Evolutionary conservation across 2,329 filamentous ascomycete genomes (phyloP), one percentile per base, ranked within the genome.

Genomic region (Arachnomyces sp.): DNA sequence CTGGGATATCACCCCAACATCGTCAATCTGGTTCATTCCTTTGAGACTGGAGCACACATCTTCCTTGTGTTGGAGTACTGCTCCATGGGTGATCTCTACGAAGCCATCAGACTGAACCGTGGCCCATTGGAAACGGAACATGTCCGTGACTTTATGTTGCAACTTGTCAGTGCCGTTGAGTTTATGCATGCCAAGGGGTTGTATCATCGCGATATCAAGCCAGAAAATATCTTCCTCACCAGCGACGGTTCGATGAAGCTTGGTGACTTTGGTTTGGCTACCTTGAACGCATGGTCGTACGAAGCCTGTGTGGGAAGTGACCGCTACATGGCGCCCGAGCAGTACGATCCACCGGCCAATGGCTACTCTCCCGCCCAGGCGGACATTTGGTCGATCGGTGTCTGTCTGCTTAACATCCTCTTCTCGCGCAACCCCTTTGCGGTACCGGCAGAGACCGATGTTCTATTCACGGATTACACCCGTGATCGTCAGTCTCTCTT

Each of bases 251-350:
- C 82, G 30, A 85, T 96, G 84, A 98, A 98, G 70, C 80, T 98
- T 28, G 92, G 92, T 56, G 92, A 98, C 65, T 95, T 96, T 61
- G 92, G 92, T 40, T 74, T 98, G 47, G 89, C 89, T 38, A 95
- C 90, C 8, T 85, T 80, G 5, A 87, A 94, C 46, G 74, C 80
- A 52, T 95, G 87, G 88, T 93, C 86, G 16, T 84, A 84, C 54
- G 92, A 98, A 71, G 82, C 84, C 48, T 92, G 86, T 46, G 92
- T 98, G 34, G 92, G 92, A 50, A 96, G 92, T 61, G 92, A 98
- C 61, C 87, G 92, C 41, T 98, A 98, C 70, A 98, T 98, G 92
- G 89, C 92, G 41, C 92, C 92, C 4, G 92, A 98, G 67, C 92
- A 98, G 65, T 96, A 92, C 56, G 90, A 96, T 61, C 88, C 89